Percentiles rank a stretch among this genome's conserved stretches.
These are phyloP conservation scores for Trichoderma asperelloides DNA, from an alignment of 495 filamentous ascomycete species.

Conservation along the genomic window DNA sequence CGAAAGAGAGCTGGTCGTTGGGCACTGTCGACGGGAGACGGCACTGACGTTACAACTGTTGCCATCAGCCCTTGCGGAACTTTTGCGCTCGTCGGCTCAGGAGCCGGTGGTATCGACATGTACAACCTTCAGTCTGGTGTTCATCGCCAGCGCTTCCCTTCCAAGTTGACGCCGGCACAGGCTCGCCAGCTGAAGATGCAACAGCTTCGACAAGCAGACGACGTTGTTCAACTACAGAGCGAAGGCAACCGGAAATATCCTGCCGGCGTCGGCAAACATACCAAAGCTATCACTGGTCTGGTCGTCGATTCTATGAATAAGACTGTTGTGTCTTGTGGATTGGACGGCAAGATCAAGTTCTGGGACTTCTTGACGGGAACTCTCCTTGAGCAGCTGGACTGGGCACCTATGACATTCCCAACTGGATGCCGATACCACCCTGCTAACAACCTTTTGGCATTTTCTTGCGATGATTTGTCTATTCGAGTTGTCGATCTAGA, in stretches of 20 bases:
- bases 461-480: slow-evolving; percentile 80
- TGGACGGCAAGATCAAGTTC: slow-evolving; percentile 96
- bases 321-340: slow-evolving; percentile 69
- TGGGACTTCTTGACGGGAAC: slow-evolving; percentile 84
- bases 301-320: slow-evolving; percentile 78
- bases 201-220: slow-evolving; percentile 37
- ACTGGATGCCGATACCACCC: slow-evolving; percentile 72
- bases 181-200: slow-evolving; percentile 52
- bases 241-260: slow-evolving; percentile 30
- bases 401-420: slow-evolving; percentile 68
- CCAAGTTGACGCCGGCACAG: slow-evolving; percentile 54
- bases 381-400: slow-evolving; percentile 73
- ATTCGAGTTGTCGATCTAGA: slow-evolving; percentile 86
- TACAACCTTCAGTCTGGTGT: slow-evolving; percentile 93
- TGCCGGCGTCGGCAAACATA: slow-evolving; percentile 57
- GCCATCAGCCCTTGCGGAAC: slow-evolving; percentile 84
- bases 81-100: slow-evolving; percentile 86
- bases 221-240: slow-evolving; percentile 38
- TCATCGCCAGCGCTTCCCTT: slow-evolving; percentile 77
- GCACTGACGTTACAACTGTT: slow-evolving; percentile 75
- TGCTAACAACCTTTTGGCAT: slow-evolving; percentile 75
- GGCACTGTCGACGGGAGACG: slow-evolving; percentile 82
- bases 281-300: slow-evolving; percentile 73
- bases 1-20: slow-evolving; percentile 86
- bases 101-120: slow-evolving; percentile 74